These are phyloP conservation scores for Atractiella rhizophila DNA, from an alignment of 768 basidiomycete genomes.

Conservation along the genomic window DNA sequence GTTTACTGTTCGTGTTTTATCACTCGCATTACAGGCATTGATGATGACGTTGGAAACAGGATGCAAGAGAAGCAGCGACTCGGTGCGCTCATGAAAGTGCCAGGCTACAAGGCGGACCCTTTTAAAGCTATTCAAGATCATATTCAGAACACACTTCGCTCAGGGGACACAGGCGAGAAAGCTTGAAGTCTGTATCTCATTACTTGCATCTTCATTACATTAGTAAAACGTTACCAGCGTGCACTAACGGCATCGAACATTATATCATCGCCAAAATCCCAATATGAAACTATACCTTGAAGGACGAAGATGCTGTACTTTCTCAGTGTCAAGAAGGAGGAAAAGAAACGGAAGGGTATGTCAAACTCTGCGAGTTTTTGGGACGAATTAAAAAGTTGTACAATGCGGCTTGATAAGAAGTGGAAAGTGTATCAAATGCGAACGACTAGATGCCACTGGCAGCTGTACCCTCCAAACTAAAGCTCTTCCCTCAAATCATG, in stretches of 20 bases:
- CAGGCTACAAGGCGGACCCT: conserved; percentile 10
- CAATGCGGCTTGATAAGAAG: too few species aligned
- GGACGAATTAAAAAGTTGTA: too few species aligned
- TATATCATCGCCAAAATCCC: background rate
- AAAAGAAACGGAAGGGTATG: too few species aligned
- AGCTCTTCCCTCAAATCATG: too few species aligned
- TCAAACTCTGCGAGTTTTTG: too few species aligned
- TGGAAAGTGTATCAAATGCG: too few species aligned
- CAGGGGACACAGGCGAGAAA: too few species aligned
- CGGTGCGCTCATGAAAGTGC: conserved; percentile 12
- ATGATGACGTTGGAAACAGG: too few species aligned
- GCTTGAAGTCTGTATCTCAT: too few species aligned
- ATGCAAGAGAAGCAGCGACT: conserved; percentile 9
- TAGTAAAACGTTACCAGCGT: conserved; percentile 1
- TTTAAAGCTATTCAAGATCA: conserved; percentile 15
- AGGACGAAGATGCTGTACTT: background rate
- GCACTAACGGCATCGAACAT: background rate
- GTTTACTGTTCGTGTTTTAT: background rate
- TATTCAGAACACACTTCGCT: conserved; percentile 8
- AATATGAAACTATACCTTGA: background rate
- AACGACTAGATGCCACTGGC: too few species aligned
- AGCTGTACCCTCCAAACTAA: too few species aligned
- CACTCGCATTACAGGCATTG: background rate
- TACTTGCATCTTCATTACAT: too few species aligned
- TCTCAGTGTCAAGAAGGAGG: conserved; percentile 1